These are phyloP conservation scores for Arthrobotrys pseudoclavata DNA, from an alignment of 2,329 filamentous ascomycete genomes.

Conservation along the genomic window DNA sequence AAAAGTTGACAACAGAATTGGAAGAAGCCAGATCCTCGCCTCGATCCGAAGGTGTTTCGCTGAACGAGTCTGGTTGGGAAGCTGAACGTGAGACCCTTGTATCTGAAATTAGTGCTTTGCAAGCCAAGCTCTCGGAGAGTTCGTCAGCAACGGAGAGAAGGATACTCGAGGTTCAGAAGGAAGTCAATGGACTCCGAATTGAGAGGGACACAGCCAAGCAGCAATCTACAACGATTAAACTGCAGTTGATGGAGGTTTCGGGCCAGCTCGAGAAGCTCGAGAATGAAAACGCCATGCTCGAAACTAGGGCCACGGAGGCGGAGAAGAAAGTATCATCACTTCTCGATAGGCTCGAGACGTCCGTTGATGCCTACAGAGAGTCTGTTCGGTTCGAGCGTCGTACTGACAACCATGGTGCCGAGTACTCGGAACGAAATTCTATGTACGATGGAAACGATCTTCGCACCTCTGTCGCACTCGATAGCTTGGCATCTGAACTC, in stretches of 20 bases:
- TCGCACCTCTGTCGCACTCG: constrained; percentile 79
- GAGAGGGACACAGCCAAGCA: constrained; percentile 73
- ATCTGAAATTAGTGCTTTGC: constrained; percentile 76
- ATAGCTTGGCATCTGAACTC: constrained; percentile 91
- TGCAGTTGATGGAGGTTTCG: constrained; percentile 71
- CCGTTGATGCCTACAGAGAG: constrained; percentile 93
- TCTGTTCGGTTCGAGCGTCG: constrained; percentile 65
- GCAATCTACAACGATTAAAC: constrained; percentile 69
- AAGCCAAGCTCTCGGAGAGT: constrained; percentile 77
- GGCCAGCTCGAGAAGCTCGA: constrained; percentile 82
- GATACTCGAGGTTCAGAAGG: constrained; percentile 76
- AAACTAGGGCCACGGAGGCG: constrained; percentile 86
- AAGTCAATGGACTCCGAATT: constrained; percentile 75
- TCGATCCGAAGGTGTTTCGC: constrained; percentile 61
- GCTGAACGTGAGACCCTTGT: constrained; percentile 78
- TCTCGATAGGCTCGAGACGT: constrained; percentile 92
- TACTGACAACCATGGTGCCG: constrained; percentile 56
- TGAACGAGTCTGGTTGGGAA: constrained; percentile 76
- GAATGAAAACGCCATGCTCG: constrained; percentile 83
- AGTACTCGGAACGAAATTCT: constrained; percentile 65
- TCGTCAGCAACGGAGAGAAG: constrained; percentile 79
- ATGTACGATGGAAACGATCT: constrained; percentile 67
- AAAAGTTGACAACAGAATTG: constrained; percentile 85
- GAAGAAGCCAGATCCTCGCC: constrained; percentile 71
- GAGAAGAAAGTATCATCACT: constrained; percentile 93